phyloP scores from a whole-genome alignment of 176 grass and related monocot species.

The Saccharum spontaneum region DNA sequence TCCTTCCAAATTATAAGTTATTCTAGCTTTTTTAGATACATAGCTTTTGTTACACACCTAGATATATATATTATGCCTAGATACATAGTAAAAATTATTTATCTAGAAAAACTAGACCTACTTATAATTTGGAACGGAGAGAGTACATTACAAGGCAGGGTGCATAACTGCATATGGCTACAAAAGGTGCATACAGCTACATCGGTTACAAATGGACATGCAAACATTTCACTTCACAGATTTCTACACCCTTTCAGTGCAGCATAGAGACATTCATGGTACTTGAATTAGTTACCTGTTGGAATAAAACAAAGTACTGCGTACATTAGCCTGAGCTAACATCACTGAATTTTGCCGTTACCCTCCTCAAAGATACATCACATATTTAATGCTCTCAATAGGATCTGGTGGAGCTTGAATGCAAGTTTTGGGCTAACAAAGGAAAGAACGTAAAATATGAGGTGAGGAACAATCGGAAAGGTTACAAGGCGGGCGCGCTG shows the following conservation, averaged over 20 bases:
- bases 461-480: slow-evolving; percentile 75
- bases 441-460: slow-evolving; percentile 87
- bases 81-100: no score
- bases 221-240: neutral
- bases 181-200: neutral
- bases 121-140: no score
- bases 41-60: no score
- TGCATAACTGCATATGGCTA: no score
- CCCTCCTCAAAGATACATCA: neutral
- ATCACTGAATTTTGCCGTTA: neutral
- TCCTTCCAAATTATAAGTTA: no score
- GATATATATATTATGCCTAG: no score
- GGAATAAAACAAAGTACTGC: neutral
- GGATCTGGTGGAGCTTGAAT: slow-evolving; percentile 90
- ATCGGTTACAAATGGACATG: neutral
- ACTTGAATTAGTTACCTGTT: neutral
- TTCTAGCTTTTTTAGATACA: no score
- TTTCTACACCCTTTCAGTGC: neutral
- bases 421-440: slow-evolving; percentile 78
- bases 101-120: no score
- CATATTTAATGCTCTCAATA: slow-evolving; percentile 29
- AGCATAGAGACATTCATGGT: neutral
- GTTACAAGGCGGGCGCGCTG: slow-evolving; percentile 95
- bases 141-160: no score
- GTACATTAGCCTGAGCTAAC: slow-evolving; percentile 8